These are phyloP conservation scores for Dendrobium chrysotoxum DNA, from an alignment of 106 monocot genomes.

Conservation along the genomic window DNA sequence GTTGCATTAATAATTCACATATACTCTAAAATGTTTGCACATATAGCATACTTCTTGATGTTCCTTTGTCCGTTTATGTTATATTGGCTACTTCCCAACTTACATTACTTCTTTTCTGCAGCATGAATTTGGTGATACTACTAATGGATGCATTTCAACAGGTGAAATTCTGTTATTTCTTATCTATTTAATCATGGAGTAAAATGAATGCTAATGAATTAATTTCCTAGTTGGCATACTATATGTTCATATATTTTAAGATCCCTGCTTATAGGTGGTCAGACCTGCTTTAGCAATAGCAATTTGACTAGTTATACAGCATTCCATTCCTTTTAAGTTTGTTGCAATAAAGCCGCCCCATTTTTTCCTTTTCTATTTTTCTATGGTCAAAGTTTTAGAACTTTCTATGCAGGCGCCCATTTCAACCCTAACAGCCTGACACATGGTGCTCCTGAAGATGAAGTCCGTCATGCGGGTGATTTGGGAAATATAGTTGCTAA, in stretches of 20 bases:
- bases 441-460: constrained; percentile 74
- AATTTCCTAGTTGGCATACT: neutral
- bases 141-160: constrained; percentile 82
- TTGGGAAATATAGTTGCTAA: constrained; percentile 72
- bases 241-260: neutral
- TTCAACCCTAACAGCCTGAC: constrained; percentile 55
- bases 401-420: constrained; percentile 41
- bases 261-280: neutral
- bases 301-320: neutral
- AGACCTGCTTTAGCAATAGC: neutral
- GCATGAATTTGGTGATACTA: constrained; percentile 74
- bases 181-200: neutral
- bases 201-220: constrained; percentile 1
- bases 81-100: neutral
- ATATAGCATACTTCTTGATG: neutral
- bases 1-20: neutral
- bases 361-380: neutral
- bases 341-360: neutral
- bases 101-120: constrained; percentile 16
- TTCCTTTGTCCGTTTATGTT: neutral
- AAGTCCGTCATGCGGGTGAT: constrained; percentile 78
- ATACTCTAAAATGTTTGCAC: neutral
- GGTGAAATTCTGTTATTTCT: constrained; percentile 18
- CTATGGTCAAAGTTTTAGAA: neutral
- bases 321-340: neutral